Base-by-base conservation (phyloP, 2,329 filamentous ascomycete genomes). In the Phoma herbarum region DNA sequence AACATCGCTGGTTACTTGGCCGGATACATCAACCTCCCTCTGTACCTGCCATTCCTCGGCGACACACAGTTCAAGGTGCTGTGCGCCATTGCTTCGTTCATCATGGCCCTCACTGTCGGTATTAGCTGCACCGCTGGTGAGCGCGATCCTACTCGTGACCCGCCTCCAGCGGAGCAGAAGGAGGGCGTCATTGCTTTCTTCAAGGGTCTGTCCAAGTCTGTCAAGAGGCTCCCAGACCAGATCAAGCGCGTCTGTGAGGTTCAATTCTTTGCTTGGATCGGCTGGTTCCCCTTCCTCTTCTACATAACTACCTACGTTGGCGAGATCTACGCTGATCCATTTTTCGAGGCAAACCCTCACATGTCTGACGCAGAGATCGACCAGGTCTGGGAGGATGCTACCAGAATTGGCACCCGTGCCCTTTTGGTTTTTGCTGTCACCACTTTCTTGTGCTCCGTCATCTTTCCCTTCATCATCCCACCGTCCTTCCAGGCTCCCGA, bases 271-370 rank as follows among this genome's bases (percentile, higher is more conserved):
- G 92, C 92, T 5, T 98, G 93, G 93, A 88, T 97, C 56, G 94
- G 92, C 51, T 97, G 94, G 87, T 98, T 97, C 70, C 93, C 93
- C 1, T 93, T 97, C 76, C 84, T 98, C 2, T 97, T 96, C 79
- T 98, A 98, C 80, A 92, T 92, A 5, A 96, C 93, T 1, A 96
- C 92, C 18, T 98, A 95, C 76, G 90, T 97, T 66, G 93, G 91
- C 61, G 92, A 97, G 73, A 91, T 98, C 56, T 97, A 97, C 69
- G 90, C 92, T 18, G 90, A 97, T 72, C 92, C 92, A 0, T 90
- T 85, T 66, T 88, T 97, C 50, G 83, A 88, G 64, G 81, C 85
- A 50, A 90, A 97, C 66, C 93, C 92, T 0, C 80, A 94, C 74
- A 89, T 97, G 83, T 85, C 88, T 0, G 85, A 89, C 0, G 83